These are phyloP conservation scores for Talaromyces islandicus DNA, from an alignment of 2,329 filamentous ascomycete species.

Conservation along the genomic window DNA sequence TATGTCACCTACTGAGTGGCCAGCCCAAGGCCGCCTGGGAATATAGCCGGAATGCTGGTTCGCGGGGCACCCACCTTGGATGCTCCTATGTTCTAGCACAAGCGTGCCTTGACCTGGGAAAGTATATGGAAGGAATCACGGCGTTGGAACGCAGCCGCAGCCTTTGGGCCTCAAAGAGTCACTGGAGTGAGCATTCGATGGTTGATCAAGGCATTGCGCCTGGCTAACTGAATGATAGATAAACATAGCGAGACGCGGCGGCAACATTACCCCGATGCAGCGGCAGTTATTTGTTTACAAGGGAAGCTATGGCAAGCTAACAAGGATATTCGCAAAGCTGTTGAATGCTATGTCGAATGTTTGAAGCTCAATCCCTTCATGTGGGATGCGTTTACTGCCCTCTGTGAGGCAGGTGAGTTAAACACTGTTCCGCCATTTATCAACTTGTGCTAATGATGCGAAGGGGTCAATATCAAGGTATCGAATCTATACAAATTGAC, in stretches of 20 bases:
- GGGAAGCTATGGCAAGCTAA: slow-evolving; percentile 82
- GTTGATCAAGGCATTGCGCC: not conserved
- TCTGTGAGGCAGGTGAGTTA: slow-evolving; percentile 67
- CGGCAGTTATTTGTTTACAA: slow-evolving; percentile 74
- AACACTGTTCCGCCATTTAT: not conserved
- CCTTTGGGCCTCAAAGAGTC: slow-evolving; percentile 69
- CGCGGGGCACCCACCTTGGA: slow-evolving; percentile 69
- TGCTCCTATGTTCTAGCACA: slow-evolving; percentile 91
- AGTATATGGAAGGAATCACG: slow-evolving; percentile 71
- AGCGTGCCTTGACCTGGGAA: slow-evolving; percentile 72
- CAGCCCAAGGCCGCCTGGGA: slow-evolving; percentile 84
- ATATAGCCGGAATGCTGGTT: slow-evolving; percentile 64
- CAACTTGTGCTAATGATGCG: not conserved
- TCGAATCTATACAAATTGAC: slow-evolving; percentile 80
- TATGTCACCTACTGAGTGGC: slow-evolving; percentile 77
- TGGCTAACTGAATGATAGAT: slow-evolving; percentile 25
- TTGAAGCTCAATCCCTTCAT: slow-evolving; percentile 90
- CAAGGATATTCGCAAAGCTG: slow-evolving; percentile 73
- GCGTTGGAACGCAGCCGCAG: slow-evolving; percentile 75
- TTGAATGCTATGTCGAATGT: slow-evolving; percentile 80
- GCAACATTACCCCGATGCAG: slow-evolving; percentile 71
- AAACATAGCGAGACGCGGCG: slow-evolving; percentile 71
- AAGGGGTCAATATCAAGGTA: slow-evolving; percentile 72
- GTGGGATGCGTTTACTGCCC: slow-evolving; percentile 90
- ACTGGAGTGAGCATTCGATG: slow-evolving; percentile 55